Percentiles rank a stretch among this genome's conserved stretches.
Conservation (phyloP, 257 asterid species). For the Forsythia viridissima region DNA sequence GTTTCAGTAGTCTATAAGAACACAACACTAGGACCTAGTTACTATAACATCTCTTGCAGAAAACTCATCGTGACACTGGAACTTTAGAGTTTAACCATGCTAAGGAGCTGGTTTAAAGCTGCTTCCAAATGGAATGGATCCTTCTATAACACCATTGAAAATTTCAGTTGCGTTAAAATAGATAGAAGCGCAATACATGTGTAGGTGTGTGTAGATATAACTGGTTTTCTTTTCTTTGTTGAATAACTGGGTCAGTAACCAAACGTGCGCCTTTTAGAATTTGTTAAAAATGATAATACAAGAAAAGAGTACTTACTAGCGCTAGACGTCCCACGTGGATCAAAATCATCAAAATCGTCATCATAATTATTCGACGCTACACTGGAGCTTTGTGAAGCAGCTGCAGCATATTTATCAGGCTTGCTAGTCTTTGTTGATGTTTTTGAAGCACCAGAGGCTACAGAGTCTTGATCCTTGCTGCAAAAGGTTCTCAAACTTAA, state of each 20-base stretch:
- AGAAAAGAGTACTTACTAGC: slow-evolving; percentile 59
- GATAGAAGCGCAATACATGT: not conserved
- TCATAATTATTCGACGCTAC: slow-evolving; percentile 48
- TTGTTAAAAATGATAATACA: not conserved
- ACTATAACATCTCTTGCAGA: slow-evolving; percentile 2
- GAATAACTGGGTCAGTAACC: not conserved
- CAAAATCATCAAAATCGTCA: slow-evolving; percentile 87
- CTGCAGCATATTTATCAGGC: slow-evolving; percentile 47
- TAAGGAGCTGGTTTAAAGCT: not conserved
- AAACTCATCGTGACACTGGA: not conserved
- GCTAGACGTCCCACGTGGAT: slow-evolving; percentile 83
- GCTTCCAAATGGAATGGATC: slow-evolving; percentile 9
- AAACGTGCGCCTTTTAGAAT: not conserved
- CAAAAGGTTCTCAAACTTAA: slow-evolving; percentile 30
- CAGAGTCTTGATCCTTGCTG: slow-evolving; percentile 62
- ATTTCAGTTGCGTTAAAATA: slow-evolving; percentile 7
- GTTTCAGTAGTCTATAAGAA: not conserved
- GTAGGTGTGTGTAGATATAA: not conserved
- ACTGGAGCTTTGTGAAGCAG: slow-evolving; percentile 45
- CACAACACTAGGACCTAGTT: not conserved
- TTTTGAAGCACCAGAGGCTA: slow-evolving; percentile 44
- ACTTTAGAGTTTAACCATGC: not conserved
- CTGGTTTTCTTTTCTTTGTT: not conserved
- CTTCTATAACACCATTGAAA: not conserved
- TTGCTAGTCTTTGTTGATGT: slow-evolving; percentile 35